phyloP scores from a whole-genome alignment of 78 protist genomes.

The Bodo saltans region DNA sequence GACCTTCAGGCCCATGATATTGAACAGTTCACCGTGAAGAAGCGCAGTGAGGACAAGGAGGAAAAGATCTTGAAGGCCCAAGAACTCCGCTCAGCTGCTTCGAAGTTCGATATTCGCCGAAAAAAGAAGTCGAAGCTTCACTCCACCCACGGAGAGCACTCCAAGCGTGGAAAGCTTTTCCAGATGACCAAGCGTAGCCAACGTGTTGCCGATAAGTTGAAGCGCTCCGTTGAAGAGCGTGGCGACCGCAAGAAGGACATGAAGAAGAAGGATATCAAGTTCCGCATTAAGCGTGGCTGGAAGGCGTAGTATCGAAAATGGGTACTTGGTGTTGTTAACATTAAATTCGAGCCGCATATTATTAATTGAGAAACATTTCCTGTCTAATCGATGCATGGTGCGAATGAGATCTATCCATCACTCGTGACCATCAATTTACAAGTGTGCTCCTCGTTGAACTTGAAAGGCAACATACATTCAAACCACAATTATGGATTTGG shows the following conservation, averaged over 20 bases:
- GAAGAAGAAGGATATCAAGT: not conserved
- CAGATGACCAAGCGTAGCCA: not conserved
- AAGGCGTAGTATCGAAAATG: not conserved
- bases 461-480: too few species aligned
- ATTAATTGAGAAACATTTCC: too few species aligned
- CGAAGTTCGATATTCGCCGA: not conserved
- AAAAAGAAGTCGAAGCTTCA: not conserved
- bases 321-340: too few species aligned
- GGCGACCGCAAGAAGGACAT: not conserved
- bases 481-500: too few species aligned
- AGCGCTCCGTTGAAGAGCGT: not conserved
- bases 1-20: too few species aligned
- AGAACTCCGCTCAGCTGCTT: not conserved
- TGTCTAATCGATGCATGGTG: too few species aligned
- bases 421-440: too few species aligned
- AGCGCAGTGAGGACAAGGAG: not conserved
- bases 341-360: too few species aligned
- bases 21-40: not conserved
- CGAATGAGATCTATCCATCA: too few species aligned
- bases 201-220: not conserved
- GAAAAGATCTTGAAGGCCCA: not conserved
- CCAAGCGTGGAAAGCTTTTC: not conserved
- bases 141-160: not conserved
- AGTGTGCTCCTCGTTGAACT: too few species aligned
- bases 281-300: not conserved